Evolutionary conservation across 257 asterid species (phyloP), one percentile per base, ranked within the genome.

Genomic region (Capsicum rhomboideum): DNA sequence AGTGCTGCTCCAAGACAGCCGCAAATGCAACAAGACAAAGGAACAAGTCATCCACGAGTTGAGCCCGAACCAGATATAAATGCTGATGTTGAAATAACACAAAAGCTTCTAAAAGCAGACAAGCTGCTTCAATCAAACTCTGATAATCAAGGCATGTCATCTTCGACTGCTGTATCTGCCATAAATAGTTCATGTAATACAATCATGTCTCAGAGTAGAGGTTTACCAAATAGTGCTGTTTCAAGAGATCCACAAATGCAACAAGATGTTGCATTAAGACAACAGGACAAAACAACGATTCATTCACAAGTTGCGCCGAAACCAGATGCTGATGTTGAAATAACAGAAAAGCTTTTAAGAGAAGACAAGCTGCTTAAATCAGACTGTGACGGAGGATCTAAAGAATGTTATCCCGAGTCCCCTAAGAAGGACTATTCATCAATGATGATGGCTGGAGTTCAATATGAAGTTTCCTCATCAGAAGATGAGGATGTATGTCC

Each of bases 401-500:
- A 56, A 28, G 82, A 83, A 52, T 49, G 52, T 55, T 23, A 23
- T 80, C 67, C 88, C 8, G 74, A 80, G 69, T 84, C 90, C 80
- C 81, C 79, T 53, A 10, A 34, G 85, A 83, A 79, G 66, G 61
- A 21, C 64, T 58, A 72, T 67, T 68, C 88, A 31, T 71, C 80
- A 6, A 82, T n/a, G 28, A 26, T 6, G 59, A 66, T 56, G 74
- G 31, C n/a, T 67, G 82, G 40, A 16, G 77, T 52, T 34, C 49
- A 6, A 3, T 20, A 80, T 86, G 83, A 6, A 56, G 11, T 71
- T 67, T 78, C 87, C 52, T 61, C 84, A 58, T 86, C 69, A 7
- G 88, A 88, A 68, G 89, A 88, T 8, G 91, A 88, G 63, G 93
- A 92, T 40, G 92, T 66, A 11, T 92, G 97, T 58, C 93, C 95